Base-by-base conservation (phyloP, 1,139 yeast genomes). In the Diutina siamensis region DNA sequence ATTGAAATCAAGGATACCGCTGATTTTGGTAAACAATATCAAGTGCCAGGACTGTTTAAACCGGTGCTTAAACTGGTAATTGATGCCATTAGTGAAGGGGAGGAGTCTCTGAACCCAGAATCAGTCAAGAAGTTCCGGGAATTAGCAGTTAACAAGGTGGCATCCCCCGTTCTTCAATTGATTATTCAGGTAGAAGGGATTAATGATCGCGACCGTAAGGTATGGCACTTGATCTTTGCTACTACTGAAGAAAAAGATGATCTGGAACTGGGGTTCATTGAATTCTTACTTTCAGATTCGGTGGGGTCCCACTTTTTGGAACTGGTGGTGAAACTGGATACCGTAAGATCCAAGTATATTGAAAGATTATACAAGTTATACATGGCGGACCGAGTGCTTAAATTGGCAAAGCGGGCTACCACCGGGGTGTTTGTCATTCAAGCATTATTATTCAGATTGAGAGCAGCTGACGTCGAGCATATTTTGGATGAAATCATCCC, bases 291-390 rank as follows among this genome's bases (percentile, higher is more conserved):
- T 45, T 80, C 94, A 5, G 96, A 89, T 57, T 72, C 95, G 1
- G 87, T 88, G 15, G 98, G 97, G 1, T 83, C 95, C 1, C 97
- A 88, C 63, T 88, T 89, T 65, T 68, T 89, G 40, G 89, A 89
- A 61, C 73, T 81, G 18, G 74, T 80, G 20, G 69, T 89, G 46
- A 76, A 74, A 45, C 66, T 68, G 49, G 76, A 74, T 47, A 74
- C 75, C 15, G 83, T 83, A 45, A 79, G 94, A 52, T 64, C 76
- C 49, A 81, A 78, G 53, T 78, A 78, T 55, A 75, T 83, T 41
- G 84, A 81, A 53, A 74, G 95, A 54, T 63, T 89, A 45, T 86
- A 80, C 63, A 68, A 65, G 45, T 60, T 76, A 10, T 86, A 88
- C 64, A 86, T 89, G 80, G 76, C 76, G 50, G 83, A 80, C 40